Evolutionary conservation across 768 basidiomycete species (phyloP).

Genomic region (Trametes gibbosa): DNA sequence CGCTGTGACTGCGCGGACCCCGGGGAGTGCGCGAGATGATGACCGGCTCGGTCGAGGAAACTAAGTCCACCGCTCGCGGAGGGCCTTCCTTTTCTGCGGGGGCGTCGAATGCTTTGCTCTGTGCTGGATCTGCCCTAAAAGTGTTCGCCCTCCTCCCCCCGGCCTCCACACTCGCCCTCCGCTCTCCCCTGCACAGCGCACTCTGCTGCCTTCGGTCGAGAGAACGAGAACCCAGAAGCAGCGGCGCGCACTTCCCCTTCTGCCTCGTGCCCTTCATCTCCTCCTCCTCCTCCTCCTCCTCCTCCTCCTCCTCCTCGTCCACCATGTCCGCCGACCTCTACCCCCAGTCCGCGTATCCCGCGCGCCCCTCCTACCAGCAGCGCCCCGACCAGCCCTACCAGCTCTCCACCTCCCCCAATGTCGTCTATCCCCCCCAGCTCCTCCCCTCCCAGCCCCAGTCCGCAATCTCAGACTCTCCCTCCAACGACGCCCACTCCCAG

Average conservation of each 20-base stretch:
- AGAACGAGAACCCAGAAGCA: conserved; percentile 2
- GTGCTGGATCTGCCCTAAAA: conserved; percentile 19
- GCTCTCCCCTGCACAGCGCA: conserved; percentile 12
- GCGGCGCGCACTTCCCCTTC: conserved; percentile 13
- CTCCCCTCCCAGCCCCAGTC: conserved; percentile 20
- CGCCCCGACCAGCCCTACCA: conserved; percentile 28
- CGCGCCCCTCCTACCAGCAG: conserved; percentile 39
- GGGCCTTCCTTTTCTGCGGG: conserved; percentile 17
- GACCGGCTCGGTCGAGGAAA: conserved; percentile 19
- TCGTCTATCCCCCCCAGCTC: conserved; percentile 30
- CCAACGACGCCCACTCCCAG: conserved; percentile 21
- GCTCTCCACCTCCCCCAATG: conserved; percentile 19
- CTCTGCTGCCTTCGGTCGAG: conserved; percentile 7
- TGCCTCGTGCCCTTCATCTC: conserved; percentile 21
- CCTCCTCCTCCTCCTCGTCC: conserved; percentile 8
- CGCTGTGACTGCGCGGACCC: conserved; percentile 15
- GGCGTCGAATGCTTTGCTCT: conserved; percentile 13
- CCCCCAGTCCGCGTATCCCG: conserved; percentile 37
- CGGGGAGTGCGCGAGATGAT: conserved; percentile 15
- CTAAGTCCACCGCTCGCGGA: conserved; percentile 19
- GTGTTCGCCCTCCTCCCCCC: conserved; percentile 17
- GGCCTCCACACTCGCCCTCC: conserved; percentile 3
- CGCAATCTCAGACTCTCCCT: conserved; percentile 19
- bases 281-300: conserved; percentile 2
- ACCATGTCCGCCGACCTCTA: conserved; percentile 44